phyloP scores from a whole-genome alignment of 2,329 filamentous ascomycete species.

The Phialophora tarda region DNA sequence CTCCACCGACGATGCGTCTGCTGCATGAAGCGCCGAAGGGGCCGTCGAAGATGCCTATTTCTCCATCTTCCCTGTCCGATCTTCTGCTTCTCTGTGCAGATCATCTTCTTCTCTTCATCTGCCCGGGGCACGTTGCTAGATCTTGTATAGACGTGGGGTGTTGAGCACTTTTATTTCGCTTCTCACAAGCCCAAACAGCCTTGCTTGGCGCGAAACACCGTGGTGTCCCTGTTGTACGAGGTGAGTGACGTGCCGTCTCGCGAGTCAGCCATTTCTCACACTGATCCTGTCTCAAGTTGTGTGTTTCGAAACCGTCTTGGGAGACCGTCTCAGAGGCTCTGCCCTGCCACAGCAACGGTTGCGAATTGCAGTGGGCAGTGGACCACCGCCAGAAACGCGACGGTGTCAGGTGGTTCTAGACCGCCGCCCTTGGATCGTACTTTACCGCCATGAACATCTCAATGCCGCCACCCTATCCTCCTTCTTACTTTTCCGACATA shows the following conservation, averaged over 20 bases:
- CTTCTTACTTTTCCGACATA: slow-evolving; percentile 34
- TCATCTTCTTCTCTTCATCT: slow-evolving; percentile 23
- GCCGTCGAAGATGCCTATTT: slow-evolving; percentile 11
- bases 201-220: slow-evolving; percentile 28
- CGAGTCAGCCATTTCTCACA: slow-evolving; percentile 27
- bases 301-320: slow-evolving; percentile 30
- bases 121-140: slow-evolving; percentile 9
- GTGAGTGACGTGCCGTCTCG: slow-evolving; percentile 20
- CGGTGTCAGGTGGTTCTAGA: slow-evolving; percentile 20
- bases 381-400: slow-evolving; percentile 3
- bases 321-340: slow-evolving; percentile 20
- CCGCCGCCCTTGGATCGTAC: slow-evolving; percentile 21
- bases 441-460: slow-evolving; percentile 30
- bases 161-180: slow-evolving; percentile 20
- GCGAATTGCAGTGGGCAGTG: slow-evolving; percentile 23
- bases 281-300: slow-evolving; percentile 35
- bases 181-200: slow-evolving; percentile 15
- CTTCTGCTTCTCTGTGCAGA: slow-evolving; percentile 27
- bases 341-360: slow-evolving; percentile 26
- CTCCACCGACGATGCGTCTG: slow-evolving; percentile 5
- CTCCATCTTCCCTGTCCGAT: slow-evolving; percentile 22
- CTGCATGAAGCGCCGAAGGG: slow-evolving; percentile 24
- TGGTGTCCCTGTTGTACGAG: slow-evolving; percentile 18
- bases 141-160: slow-evolving; percentile 6
- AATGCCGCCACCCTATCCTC: slow-evolving; percentile 14